Base-by-base conservation (phyloP, 108 stramenopile genomes). In the Chaetoceros tenuissimus region DNA sequence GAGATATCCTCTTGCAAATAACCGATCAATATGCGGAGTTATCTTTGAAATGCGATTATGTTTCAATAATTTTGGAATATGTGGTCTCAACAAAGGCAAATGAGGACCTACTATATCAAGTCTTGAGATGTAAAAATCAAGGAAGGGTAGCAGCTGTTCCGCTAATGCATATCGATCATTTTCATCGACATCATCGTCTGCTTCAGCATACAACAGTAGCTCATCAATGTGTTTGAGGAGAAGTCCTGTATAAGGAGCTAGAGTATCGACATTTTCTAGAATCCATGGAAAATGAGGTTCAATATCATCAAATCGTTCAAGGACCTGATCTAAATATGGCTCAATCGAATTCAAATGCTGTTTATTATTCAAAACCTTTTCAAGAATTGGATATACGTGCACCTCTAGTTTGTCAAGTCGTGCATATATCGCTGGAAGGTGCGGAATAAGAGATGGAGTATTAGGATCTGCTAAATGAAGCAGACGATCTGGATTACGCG, bases 231-330 rank as follows among this genome's bases (percentile, higher is more conserved):
- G 82, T 29, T 77, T 70, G 21, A 87, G 63, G 24, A 87, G 55
- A 17, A 77, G 44, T 25, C 86, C 82, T 1, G 73, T 78, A 62
- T 87, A 81, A 1, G 86, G 86, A n/a, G 86, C 86, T 30, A 87
- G 60, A 2, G 56, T 64, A 56, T 87, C 82, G 27, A 87, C 69
- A 57, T 87, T 68, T 25, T 84, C 70, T 28, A 87, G 60, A 13
- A 87, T 79, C 82, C 82, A 87, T 22, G 78, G 78, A 24, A 87
- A 47, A 64, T 84, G 82, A 3, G 82, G 86, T 57, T 84, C 82
- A 43, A 87, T 84, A 30, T 80, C 81, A 58, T 82, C 77, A 48
- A 80, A 78, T 48, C 81, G 69, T 46, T 80, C 78, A 30, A 83
- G 28, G 19, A 80, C 66, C 30, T 80, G 69, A 24, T 45, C 70